These are phyloP conservation scores for Adenanthera pavonina DNA, from an alignment of 306 rosid species.

Conservation along the genomic window DNA sequence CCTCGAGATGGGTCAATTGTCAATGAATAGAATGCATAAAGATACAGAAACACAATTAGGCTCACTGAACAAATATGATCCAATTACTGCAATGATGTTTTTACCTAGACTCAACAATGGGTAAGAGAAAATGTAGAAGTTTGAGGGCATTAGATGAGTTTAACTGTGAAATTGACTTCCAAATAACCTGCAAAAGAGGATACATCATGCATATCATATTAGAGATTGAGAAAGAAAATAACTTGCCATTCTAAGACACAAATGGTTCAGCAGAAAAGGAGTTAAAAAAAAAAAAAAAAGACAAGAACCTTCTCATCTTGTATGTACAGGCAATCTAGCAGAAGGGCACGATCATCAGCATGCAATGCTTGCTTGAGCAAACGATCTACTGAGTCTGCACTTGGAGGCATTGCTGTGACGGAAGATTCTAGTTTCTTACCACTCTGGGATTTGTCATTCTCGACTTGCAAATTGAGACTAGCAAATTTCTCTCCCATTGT, in stretches of 20 bases:
- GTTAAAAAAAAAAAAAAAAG: not conserved
- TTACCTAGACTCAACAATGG: slow-evolving; percentile 74
- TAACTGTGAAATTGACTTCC: slow-evolving; percentile 67
- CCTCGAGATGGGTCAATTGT: not conserved
- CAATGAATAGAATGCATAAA: not conserved
- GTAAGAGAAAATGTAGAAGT: slow-evolving; percentile 70
- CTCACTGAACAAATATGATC: not conserved
- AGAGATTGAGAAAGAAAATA: not conserved
- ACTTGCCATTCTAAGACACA: not conserved
- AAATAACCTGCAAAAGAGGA: slow-evolving; percentile 65
- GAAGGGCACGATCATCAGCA: slow-evolving; percentile 78
- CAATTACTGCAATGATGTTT: slow-evolving; percentile 1
- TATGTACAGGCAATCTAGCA: slow-evolving; percentile 74
- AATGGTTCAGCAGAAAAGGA: not conserved
- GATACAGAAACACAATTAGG: not conserved
- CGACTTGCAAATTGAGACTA: slow-evolving; percentile 55
- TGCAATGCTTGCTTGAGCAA: slow-evolving; percentile 84
- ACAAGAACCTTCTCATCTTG: slow-evolving; percentile 74
- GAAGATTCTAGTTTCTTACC: slow-evolving; percentile 52
- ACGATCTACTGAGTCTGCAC: slow-evolving; percentile 78
- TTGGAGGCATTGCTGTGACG: slow-evolving; percentile 58
- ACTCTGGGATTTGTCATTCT: slow-evolving; percentile 39
- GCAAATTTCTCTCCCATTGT: slow-evolving; percentile 90
- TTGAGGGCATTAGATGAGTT: slow-evolving; percentile 68
- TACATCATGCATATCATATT: not conserved